A percentile compares a stretch with the other conserved stretches of the same genome.
These are phyloP conservation scores for Populus trichocarpa DNA, from an alignment of 441 rosid genomes.

Conservation along the genomic window DNA sequence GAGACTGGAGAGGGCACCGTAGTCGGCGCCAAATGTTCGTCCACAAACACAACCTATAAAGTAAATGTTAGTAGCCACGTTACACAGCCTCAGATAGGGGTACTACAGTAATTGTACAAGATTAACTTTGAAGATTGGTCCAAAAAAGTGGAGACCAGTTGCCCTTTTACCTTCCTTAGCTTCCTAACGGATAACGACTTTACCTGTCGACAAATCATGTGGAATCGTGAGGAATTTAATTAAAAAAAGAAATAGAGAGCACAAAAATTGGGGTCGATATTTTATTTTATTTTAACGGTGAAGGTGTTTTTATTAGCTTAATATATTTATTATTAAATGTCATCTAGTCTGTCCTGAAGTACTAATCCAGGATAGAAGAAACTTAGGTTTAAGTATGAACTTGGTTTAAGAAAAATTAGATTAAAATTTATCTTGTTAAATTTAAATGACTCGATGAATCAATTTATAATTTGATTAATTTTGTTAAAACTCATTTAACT, in stretches of 20 bases:
- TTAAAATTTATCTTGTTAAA: too few relatives aligned
- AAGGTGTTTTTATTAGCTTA: background rate
- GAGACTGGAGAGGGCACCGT: background rate
- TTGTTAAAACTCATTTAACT: too few relatives aligned
- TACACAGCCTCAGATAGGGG: constrained; percentile 21
- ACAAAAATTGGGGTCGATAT: background rate
- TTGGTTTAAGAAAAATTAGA: too few relatives aligned
- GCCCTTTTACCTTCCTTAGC: constrained; percentile 28
- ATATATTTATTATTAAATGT: too few relatives aligned
- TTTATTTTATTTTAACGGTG: background rate
- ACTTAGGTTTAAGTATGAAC: too few relatives aligned
- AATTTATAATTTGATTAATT: too few relatives aligned
- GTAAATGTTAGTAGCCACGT: background rate
- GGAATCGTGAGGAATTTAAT: background rate
- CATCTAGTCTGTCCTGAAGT: too few relatives aligned
- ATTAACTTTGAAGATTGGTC: constrained; percentile 25
- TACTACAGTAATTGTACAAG: background rate
- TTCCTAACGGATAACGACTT: constrained; percentile 49
- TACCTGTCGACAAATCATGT: constrained; percentile 54
- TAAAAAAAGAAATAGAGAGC: background rate
- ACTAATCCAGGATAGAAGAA: too few relatives aligned
- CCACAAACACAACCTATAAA: background rate
- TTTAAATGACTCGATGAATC: too few relatives aligned
- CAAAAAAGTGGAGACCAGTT: constrained; percentile 38
- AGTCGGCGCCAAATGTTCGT: background rate